Conservation (phyloP, 192 early-diverging fungal species). For the Chytriomyces confervae region DNA sequence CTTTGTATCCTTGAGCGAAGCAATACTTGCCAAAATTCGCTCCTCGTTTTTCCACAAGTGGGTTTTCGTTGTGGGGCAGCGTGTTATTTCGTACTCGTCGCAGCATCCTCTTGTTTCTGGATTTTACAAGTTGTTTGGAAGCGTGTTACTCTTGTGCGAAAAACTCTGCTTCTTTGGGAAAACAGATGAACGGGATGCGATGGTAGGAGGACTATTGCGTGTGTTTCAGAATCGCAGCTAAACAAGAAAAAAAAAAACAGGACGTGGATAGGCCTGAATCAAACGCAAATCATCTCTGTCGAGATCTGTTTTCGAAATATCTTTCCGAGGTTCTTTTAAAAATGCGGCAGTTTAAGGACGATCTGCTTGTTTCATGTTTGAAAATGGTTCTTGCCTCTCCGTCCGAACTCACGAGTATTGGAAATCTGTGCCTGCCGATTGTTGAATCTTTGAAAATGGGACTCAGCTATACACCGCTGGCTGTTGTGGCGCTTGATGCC, state of each 20-base stretch:
- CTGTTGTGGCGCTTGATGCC: slow-evolving; percentile 63
- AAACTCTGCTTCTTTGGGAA: slow-evolving; percentile 41
- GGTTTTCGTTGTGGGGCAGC: slow-evolving; percentile 61
- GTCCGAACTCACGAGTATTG: slow-evolving; percentile 57
- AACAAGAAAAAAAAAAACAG: neutral
- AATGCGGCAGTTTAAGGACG: slow-evolving; percentile 75
- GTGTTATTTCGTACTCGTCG: slow-evolving; percentile 56
- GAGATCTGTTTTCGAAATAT: slow-evolving; percentile 59
- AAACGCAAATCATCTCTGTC: slow-evolving; percentile 28
- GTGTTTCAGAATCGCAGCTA: neutral
- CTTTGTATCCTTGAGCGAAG: slow-evolving; percentile 67
- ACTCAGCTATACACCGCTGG: slow-evolving; percentile 66
- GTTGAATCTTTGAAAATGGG: slow-evolving; percentile 70
- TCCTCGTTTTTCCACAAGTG: slow-evolving; percentile 56
- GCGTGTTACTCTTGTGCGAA: slow-evolving; percentile 49
- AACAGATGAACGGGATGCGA: slow-evolving; percentile 1
- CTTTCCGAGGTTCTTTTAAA: slow-evolving; percentile 64
- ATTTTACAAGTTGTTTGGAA: slow-evolving; percentile 71
- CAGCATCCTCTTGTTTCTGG: slow-evolving; percentile 72
- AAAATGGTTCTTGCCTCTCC: slow-evolving; percentile 68
- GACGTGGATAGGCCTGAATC: slow-evolving; percentile 19
- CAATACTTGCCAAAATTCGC: slow-evolving; percentile 53
- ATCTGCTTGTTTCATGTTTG: slow-evolving; percentile 72
- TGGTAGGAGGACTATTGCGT: neutral
- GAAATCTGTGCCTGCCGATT: slow-evolving; percentile 63